phyloP scores from a whole-genome alignment of 192 early-diverging fungal species.

The Backusella sp. region DNA sequence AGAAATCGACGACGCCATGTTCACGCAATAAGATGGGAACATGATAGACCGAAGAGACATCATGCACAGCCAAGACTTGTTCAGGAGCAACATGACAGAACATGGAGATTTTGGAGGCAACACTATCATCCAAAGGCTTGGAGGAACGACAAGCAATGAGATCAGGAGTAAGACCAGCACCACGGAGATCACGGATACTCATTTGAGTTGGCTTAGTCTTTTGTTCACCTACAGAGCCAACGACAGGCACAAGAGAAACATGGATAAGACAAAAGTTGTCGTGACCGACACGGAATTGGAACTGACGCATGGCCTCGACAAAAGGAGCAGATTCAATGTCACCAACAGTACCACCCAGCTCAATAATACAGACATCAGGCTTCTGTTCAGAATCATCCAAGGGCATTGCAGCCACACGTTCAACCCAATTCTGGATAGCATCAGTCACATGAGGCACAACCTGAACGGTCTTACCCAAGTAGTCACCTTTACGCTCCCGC shows the following conservation, averaged over 20 bases:
- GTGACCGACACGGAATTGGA: conserved; percentile 98
- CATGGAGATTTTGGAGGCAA: conserved; percentile 94
- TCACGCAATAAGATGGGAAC: conserved; percentile 89
- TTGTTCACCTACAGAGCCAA: conserved; percentile 97
- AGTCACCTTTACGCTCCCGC: conserved; percentile 90
- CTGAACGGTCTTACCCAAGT: conserved; percentile 98
- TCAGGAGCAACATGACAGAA: conserved; percentile 97
- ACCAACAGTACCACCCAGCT: conserved; percentile 97
- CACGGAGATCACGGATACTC: conserved; percentile 92
- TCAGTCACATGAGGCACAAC: conserved; percentile 98
- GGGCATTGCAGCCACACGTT: conserved; percentile 88
- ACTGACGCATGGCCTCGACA: conserved; percentile 99
- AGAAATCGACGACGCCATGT: conserved; percentile 82
- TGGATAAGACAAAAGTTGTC: conserved; percentile 98
- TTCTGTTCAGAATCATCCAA: conserved; percentile 77
- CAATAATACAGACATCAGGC: conserved; percentile 98
- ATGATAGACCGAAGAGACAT: conserved; percentile 96
- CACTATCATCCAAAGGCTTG: conserved; percentile 79
- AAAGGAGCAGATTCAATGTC: conserved; percentile 99
- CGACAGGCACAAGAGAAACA: conserved; percentile 95
- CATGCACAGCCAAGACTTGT: conserved; percentile 93
- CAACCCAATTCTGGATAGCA: conserved; percentile 97
- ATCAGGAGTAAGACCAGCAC: conserved; percentile 93
- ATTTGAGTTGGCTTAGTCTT: conserved; percentile 99
- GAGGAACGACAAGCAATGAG: conserved; percentile 94